A percentile compares a stretch with the other conserved stretches of the same genome.
phyloP scores from a whole-genome alignment of 441 rosid genomes.

The Cnidoscolus chayamansa region DNA sequence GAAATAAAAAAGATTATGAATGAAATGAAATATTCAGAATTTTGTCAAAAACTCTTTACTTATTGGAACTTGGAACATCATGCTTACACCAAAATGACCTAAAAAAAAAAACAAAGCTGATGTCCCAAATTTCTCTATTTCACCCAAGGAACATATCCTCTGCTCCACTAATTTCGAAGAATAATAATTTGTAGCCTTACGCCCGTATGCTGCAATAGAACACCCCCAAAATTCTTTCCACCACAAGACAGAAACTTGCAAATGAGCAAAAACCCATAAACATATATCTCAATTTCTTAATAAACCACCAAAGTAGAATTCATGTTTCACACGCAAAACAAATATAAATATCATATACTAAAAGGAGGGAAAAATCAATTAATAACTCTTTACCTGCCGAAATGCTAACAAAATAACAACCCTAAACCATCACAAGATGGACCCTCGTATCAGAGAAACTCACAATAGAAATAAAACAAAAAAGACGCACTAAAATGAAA shows the following conservation, averaged over 20 bases:
- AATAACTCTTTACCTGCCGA: background rate
- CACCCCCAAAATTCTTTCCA: background rate
- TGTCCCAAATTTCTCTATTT: background rate
- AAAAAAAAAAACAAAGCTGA: background rate
- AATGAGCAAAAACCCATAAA: background rate
- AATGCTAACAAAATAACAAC: background rate
- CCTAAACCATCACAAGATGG: background rate
- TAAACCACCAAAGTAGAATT: background rate
- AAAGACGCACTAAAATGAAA: background rate
- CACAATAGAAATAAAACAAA: background rate
- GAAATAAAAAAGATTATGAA: background rate
- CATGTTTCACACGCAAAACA: background rate
- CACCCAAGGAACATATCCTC: background rate
- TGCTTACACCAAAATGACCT: too few relatives aligned
- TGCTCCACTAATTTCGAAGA: background rate
- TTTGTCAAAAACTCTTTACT: background rate
- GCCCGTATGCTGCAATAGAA: background rate
- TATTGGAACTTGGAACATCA: background rate
- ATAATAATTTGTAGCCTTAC: background rate
- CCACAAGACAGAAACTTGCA: conserved; percentile 3
- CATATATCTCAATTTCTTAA: background rate
- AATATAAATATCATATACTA: too few relatives aligned
- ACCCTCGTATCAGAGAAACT: background rate
- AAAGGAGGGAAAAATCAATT: too few relatives aligned
- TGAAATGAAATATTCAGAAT: background rate